Conservation (phyloP, 2,329 filamentous ascomycete genomes). For the Colletotrichum limetticola region DNA sequence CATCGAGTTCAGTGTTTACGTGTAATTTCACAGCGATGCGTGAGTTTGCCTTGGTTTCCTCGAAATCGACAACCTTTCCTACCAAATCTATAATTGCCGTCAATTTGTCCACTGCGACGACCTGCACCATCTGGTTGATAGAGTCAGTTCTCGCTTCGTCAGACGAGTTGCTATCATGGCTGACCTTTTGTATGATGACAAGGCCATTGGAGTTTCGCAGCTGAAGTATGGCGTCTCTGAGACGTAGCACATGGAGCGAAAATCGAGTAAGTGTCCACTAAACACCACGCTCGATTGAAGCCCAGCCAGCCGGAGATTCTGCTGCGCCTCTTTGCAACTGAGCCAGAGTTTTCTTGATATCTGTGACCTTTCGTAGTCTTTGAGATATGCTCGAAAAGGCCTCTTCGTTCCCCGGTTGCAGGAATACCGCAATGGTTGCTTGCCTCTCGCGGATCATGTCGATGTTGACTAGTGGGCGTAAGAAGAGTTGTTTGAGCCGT, state of each 20-base stretch:
- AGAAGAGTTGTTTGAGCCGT: constrained; percentile 80
- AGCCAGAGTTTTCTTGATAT: constrained; percentile 75
- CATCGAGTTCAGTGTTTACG: constrained; percentile 79
- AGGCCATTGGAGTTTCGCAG: constrained; percentile 64
- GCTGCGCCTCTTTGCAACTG: constrained; percentile 80
- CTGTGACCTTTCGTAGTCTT: constrained; percentile 77
- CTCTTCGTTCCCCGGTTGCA: constrained; percentile 73
- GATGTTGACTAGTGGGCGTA: constrained; percentile 79
- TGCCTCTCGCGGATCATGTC: constrained; percentile 78
- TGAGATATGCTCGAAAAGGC: constrained; percentile 65
- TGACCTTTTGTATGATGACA: constrained; percentile 64
- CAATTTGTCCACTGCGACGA: constrained; percentile 68
- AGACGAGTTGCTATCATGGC: constrained; percentile 25
- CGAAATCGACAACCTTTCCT: constrained; percentile 81
- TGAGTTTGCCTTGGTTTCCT: constrained; percentile 76
- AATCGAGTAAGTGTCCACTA: constrained; percentile 83
- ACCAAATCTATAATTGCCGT: constrained; percentile 77
- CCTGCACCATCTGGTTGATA: constrained; percentile 62
- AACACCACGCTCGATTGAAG: constrained; percentile 71
- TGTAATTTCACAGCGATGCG: constrained; percentile 79
- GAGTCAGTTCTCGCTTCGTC: neutral
- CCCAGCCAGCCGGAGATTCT: constrained; percentile 59
- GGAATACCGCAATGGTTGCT: constrained; percentile 72
- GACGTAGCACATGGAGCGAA: constrained; percentile 74
- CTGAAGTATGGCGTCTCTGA: constrained; percentile 72